Conservation (phyloP, 2,329 filamentous ascomycete species). For the Ilyonectria destructans region DNA sequence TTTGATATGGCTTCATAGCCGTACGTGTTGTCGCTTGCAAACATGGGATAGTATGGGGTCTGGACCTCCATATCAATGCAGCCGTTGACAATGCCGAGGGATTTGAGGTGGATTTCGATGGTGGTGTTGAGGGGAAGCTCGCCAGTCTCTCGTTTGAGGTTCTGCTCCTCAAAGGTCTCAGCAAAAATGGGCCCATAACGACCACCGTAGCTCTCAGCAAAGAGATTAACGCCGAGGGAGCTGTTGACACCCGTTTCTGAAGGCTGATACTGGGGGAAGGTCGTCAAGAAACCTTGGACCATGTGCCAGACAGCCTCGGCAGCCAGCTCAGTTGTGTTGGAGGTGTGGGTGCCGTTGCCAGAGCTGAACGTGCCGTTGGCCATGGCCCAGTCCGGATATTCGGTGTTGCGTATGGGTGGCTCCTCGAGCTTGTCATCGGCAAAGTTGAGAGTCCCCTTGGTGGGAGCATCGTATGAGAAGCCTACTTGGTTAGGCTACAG, state of each 20-base stretch:
- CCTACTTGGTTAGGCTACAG: constrained; percentile 78
- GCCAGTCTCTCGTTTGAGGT: constrained; percentile 68
- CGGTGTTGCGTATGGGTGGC: constrained; percentile 41
- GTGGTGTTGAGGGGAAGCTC: constrained; percentile 65
- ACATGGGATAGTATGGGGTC: constrained; percentile 69
- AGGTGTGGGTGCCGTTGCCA: constrained; percentile 62
- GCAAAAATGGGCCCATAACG: constrained; percentile 80
- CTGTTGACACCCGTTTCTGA: constrained; percentile 56
- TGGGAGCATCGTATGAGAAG: constrained; percentile 77
- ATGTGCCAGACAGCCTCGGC: constrained; percentile 78
- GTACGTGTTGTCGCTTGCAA: constrained; percentile 78
- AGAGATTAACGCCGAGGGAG: constrained; percentile 74
- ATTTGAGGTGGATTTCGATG: constrained; percentile 72
- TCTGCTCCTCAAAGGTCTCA: constrained; percentile 73
- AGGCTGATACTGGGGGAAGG: constrained; percentile 73
- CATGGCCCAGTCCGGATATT: constrained; percentile 55
- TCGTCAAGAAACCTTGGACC: constrained; percentile 72
- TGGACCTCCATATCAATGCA: constrained; percentile 78
- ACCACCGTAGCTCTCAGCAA: constrained; percentile 80
- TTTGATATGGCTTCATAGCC: constrained; percentile 71
- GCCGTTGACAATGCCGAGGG: constrained; percentile 81
- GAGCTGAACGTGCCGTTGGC: constrained; percentile 79
- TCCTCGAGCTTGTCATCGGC: constrained; percentile 56
- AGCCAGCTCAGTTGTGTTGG: constrained; percentile 71
- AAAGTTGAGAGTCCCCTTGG: constrained; percentile 73